phyloP scores from a whole-genome alignment of 2,329 filamentous ascomycete species.

The Nemania diffusa region DNA sequence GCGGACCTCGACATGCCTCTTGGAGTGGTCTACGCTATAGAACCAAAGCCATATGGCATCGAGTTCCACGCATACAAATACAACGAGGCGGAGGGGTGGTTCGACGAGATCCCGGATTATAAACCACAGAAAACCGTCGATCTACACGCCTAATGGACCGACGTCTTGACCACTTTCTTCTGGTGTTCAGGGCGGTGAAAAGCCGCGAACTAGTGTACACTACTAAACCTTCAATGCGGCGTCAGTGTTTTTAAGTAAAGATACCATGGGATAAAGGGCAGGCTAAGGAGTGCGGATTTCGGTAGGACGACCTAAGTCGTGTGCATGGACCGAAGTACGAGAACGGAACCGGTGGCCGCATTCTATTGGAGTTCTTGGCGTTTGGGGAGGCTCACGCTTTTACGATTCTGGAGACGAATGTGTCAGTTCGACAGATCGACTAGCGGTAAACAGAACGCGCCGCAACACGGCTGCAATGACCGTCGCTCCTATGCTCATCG shows the following conservation, averaged over 20 bases:
- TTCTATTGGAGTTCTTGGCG: slow-evolving; percentile 30
- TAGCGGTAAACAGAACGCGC: background rate
- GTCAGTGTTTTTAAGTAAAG: slow-evolving; percentile 29
- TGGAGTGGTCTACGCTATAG: slow-evolving; percentile 92
- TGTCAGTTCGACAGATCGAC: slow-evolving; percentile 12
- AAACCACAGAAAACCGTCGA: slow-evolving; percentile 71
- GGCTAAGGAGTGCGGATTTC: slow-evolving; percentile 17
- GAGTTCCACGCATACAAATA: slow-evolving; percentile 97
- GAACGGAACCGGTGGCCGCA: slow-evolving; percentile 13
- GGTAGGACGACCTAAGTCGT: slow-evolving; percentile 19
- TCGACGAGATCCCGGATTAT: slow-evolving; percentile 87
- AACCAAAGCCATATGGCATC: slow-evolving; percentile 97
- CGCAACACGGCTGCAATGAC: slow-evolving; percentile 6
- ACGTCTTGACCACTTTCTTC: slow-evolving; percentile 7
- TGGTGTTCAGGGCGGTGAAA: slow-evolving; percentile 14
- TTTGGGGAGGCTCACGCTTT: slow-evolving; percentile 7
- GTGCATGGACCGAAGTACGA: slow-evolving; percentile 21
- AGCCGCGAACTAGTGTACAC: slow-evolving; percentile 29
- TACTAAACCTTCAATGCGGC: slow-evolving; percentile 30
- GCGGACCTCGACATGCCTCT: slow-evolving; percentile 94
- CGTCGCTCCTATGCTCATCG: slow-evolving; percentile 8
- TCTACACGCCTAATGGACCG: slow-evolving; percentile 47
- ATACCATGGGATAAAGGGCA: slow-evolving; percentile 35
- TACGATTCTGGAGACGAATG: slow-evolving; percentile 2
- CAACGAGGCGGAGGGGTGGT: slow-evolving; percentile 80